Evolutionary conservation across 768 basidiomycete species (phyloP), one percentile per base, ranked within the genome.

Genomic region (Lentinus brumalis): DNA sequence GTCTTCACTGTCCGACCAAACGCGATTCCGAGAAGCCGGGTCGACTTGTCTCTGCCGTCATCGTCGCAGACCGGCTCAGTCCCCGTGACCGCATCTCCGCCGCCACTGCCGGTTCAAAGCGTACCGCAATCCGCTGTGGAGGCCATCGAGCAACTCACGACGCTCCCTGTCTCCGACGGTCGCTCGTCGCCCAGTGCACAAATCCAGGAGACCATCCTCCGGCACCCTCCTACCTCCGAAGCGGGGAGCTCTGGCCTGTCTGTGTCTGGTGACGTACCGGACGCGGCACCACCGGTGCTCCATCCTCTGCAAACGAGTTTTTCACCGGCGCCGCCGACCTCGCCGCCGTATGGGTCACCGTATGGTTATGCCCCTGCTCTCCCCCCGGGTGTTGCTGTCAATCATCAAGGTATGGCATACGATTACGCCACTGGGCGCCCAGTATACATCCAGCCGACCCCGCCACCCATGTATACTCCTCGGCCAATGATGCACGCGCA

Each of bases 341-440:
- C 89, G 1, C 85, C 89, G 11, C 79, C 81, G 1, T 91, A 84
- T 62, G 80, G 82, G n/a, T 86, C 91, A 9, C 83, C 89, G 15
- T 93, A 89, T 56, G 76, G 77, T 2, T 90, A 84, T 70, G 77
- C 79, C 6, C 77, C 78, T 8, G 73, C 80, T 7, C 62, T 87
- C 18, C 83, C 91, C n/a, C 79, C 86, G 14, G 92, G 92, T 50
- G 80, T 92, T 52, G 90, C 82, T 14, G 75, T 92, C 69, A 86
- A 86, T 64, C 83, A 86, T 56, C 86, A 89, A 61, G 92, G 92
- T 35, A 80, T 91, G 76, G 79, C 90, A n/a, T 93, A 87, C 69
- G 92, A 94, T 72, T 70, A 92, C 53, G 86, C 90, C 14, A 92
- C 90, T 5, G 92, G 92, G 42, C 90, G 89, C 41, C 84, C 90